A percentile compares a stretch with the other conserved stretches of the same genome.
These are phyloP conservation scores for Hsuehochloa calcarea DNA, from an alignment of 176 grass and related monocot genomes.

Conservation along the genomic window DNA sequence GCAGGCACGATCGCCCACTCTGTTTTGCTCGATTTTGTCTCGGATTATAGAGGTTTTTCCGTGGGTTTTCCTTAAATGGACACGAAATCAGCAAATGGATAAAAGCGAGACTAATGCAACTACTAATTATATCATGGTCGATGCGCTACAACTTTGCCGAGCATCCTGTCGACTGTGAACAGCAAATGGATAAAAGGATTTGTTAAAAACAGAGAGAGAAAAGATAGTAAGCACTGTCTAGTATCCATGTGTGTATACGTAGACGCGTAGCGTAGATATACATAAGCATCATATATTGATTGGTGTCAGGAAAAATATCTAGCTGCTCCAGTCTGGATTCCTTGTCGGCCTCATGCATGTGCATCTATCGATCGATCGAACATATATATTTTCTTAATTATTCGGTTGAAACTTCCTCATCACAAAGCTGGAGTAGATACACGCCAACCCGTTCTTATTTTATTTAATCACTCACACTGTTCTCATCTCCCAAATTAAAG, in stretches of 20 bases:
- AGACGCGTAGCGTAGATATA: not conserved
- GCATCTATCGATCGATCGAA: not conserved
- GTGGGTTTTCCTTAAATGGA: slow-evolving; percentile 20
- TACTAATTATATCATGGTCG: not conserved
- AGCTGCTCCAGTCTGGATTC: slow-evolving; percentile 29
- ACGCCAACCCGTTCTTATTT: not conserved
- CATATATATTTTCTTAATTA: not conserved
- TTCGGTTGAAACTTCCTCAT: not conserved
- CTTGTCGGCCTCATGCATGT: slow-evolving; percentile 34
- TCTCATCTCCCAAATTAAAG: not conserved
- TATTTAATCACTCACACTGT: not conserved
- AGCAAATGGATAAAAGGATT: not conserved
- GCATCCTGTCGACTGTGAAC: slow-evolving; percentile 1
- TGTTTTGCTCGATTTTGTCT: not conserved
- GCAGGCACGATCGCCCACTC: slow-evolving; percentile 24
- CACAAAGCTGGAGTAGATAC: slow-evolving; percentile 14
- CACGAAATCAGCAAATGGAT: not conserved
- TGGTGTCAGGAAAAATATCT: slow-evolving; percentile 3
- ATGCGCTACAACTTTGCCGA: not conserved
- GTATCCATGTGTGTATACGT: not conserved
- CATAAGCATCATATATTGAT: not conserved
- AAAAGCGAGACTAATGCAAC: not conserved
- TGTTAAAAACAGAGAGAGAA: no score
- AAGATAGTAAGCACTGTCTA: not conserved
- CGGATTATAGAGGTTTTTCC: not conserved